Conservation (phyloP, 805 yeast genomes). For the Zygosaccharomyces bisporus region DNA sequence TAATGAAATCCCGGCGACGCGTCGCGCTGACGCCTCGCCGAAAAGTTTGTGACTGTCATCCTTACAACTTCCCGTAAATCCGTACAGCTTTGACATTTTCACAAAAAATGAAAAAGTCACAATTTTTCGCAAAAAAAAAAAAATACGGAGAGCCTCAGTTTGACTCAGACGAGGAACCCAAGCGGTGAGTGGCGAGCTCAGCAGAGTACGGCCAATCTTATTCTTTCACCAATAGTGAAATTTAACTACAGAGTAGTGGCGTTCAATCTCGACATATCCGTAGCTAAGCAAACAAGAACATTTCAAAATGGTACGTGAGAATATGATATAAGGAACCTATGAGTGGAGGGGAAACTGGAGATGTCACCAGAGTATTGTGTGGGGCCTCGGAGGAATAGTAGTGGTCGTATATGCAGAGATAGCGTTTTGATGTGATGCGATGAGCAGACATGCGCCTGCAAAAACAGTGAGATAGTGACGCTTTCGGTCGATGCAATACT, state of each 20-base stretch:
- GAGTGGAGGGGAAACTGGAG: neutral
- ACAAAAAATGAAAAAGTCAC: too few species aligned
- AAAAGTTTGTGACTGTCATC: neutral
- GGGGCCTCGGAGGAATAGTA: too few species aligned
- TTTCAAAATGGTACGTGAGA: slow-evolving; percentile 5
- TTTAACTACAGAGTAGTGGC: neutral
- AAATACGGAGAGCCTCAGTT: neutral
- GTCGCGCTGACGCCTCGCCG: neutral
- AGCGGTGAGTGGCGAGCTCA: slow-evolving; percentile 1
- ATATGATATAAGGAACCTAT: neutral
- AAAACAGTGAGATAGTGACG: too few species aligned
- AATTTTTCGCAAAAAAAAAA: neutral
- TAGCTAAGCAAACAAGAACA: slow-evolving; percentile 8
- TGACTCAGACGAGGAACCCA: slow-evolving; percentile 4
- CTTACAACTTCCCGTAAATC: neutral
- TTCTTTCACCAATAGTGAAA: slow-evolving; percentile 5
- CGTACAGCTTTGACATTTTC: neutral
- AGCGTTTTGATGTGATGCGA: neutral
- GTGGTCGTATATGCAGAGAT: too few species aligned
- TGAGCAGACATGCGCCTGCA: too few species aligned
- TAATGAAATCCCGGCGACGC: too few species aligned
- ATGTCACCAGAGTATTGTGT: too few species aligned
- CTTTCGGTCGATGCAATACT: too few species aligned
- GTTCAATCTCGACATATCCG: neutral
- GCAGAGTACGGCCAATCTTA: slow-evolving; percentile 2